Percentiles rank a stretch among this genome's conserved stretches.
phyloP scores from a whole-genome alignment of 176 grass and related monocot species.

The Cenchrus fungigraminus region DNA sequence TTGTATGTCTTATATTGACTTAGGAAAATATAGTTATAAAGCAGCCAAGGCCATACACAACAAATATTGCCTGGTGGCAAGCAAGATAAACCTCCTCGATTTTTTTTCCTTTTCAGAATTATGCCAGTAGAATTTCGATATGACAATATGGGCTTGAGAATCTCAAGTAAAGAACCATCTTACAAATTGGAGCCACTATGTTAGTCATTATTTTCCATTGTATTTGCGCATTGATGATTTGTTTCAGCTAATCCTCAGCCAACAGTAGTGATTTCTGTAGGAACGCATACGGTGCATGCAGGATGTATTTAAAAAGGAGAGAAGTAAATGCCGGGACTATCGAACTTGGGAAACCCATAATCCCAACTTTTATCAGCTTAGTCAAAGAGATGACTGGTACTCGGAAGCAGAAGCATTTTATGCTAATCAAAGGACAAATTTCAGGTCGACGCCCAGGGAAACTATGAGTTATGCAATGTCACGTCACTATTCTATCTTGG shows the following conservation, averaged over 20 bases:
- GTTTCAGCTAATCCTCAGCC: slow-evolving; percentile 44
- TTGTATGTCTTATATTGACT: not conserved
- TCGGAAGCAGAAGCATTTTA: slow-evolving; percentile 56
- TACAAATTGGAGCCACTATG: not conserved
- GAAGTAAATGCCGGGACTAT: slow-evolving; percentile 64
- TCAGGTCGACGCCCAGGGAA: slow-evolving; percentile 48
- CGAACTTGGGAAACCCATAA: slow-evolving; percentile 46
- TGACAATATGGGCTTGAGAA: not conserved
- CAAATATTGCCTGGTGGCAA: not conserved
- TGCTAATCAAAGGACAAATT: slow-evolving; percentile 68
- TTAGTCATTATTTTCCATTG: not conserved
- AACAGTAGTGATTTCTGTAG: slow-evolving; percentile 50
- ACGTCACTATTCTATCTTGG: slow-evolving; percentile 81
- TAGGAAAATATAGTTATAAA: not conserved
- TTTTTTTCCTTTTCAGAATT: not conserved
- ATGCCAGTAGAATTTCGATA: not conserved
- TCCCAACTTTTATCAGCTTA: slow-evolving; percentile 59
- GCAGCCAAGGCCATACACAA: not conserved
- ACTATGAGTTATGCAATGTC: slow-evolving; percentile 45
- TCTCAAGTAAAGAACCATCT: not conserved
- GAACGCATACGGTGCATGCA: slow-evolving; percentile 79
- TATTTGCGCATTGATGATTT: slow-evolving; percentile 16
- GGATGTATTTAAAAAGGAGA: slow-evolving; percentile 72
- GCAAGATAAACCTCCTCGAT: not conserved
- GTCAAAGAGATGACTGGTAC: slow-evolving; percentile 69